A percentile compares a stretch with the other conserved stretches of the same genome.
phyloP scores from a whole-genome alignment of 805 yeast species.

The Suhomyces vadensis region DNA sequence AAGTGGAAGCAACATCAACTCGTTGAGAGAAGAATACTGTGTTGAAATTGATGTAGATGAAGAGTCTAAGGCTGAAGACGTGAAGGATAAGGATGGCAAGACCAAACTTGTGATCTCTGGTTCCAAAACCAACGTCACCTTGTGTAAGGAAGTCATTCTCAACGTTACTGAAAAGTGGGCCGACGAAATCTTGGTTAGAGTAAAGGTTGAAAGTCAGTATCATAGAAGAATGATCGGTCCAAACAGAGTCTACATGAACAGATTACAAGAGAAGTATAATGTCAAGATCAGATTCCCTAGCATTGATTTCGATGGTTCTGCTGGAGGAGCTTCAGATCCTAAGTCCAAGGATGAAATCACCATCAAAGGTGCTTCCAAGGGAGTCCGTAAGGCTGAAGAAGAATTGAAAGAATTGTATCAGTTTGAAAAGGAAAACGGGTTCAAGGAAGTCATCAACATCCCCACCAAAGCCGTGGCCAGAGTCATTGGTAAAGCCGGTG shows the following conservation, averaged over 20 bases:
- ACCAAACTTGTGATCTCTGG: constrained; percentile 69
- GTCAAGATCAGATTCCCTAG: constrained; percentile 78
- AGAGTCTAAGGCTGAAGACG: constrained; percentile 30
- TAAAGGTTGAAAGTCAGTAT: constrained; percentile 72
- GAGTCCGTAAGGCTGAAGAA: constrained; percentile 78
- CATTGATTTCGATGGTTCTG: constrained; percentile 32
- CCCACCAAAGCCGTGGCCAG: constrained; percentile 77
- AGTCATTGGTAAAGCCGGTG: constrained; percentile 89
- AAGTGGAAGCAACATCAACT: constrained; percentile 73
- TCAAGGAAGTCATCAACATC: constrained; percentile 59
- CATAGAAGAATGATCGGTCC: constrained; percentile 85
- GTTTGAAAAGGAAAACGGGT: constrained; percentile 86
- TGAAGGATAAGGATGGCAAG: constrained; percentile 28
- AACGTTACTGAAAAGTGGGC: constrained; percentile 72
- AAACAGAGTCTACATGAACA: constrained; percentile 74
- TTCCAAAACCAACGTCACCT: constrained; percentile 72
- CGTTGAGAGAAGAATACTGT: constrained; percentile 69
- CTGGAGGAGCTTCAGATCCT: constrained; percentile 24
- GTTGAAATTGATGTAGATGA: constrained; percentile 68
- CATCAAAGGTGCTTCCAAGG: constrained; percentile 87
- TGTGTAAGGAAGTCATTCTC: constrained; percentile 59
- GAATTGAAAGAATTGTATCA: constrained; percentile 81
- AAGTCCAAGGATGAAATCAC: constrained; percentile 60
- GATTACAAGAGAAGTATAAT: constrained; percentile 83
- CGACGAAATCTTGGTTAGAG: constrained; percentile 67